These are phyloP conservation scores for Solanum sparsipilum DNA, from an alignment of 257 asterid genomes.

Conservation along the genomic window DNA sequence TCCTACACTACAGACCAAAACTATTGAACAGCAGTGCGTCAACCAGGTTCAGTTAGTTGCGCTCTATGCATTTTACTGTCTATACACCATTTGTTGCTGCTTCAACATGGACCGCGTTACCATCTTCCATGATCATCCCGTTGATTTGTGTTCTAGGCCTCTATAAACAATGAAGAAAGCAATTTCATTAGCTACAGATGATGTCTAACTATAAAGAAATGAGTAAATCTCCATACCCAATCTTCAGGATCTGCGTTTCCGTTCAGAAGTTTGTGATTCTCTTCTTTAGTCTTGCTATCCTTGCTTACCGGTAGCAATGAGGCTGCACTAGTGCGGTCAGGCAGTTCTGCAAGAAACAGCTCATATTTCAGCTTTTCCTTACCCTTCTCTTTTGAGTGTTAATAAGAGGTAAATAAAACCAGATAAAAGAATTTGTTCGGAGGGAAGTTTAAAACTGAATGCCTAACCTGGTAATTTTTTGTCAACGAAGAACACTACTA, in stretches of 20 bases:
- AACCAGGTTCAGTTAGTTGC: neutral
- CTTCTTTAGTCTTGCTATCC: constrained; percentile 62
- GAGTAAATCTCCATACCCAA: constrained; percentile 20
- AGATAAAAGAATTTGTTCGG: neutral
- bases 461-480: constrained; percentile 20
- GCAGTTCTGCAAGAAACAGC: constrained; percentile 41
- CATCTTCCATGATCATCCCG: constrained; percentile 37
- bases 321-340: constrained; percentile 57
- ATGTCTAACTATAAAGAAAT: neutral
- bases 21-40: neutral
- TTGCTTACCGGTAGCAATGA: constrained; percentile 64
- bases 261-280: constrained; percentile 38
- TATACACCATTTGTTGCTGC: constrained; percentile 20
- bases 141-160: constrained; percentile 44
- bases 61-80: neutral
- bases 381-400: neutral
- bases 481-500: constrained; percentile 89
- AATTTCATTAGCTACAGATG: neutral
- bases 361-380: neutral
- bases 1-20: constrained; percentile 8
- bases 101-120: constrained; percentile 27
- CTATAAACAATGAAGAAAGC: constrained; percentile 16
- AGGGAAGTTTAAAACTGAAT: neutral
- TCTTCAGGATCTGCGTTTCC: constrained; percentile 43
- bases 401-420: neutral